Conservation (phyloP, 176 grass and related monocot species). For the Avena sativa region DNA sequence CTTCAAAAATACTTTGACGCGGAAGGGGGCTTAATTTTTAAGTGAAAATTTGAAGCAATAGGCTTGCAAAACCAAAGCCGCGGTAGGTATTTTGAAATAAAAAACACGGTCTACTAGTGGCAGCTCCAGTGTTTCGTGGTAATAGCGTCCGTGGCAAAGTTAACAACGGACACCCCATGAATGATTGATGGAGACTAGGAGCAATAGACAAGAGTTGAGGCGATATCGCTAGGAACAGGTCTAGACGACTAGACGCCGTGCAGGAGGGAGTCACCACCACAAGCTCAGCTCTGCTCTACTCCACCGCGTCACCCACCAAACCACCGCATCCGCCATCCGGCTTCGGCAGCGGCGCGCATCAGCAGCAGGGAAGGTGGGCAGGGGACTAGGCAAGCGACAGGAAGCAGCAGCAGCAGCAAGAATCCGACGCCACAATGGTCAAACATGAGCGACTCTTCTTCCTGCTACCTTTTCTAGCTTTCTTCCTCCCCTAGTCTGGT, state of each 20-base stretch:
- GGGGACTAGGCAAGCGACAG: conserved; percentile 1
- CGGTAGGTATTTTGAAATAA: no score
- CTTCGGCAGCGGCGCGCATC: not conserved
- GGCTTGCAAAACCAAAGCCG: no score
- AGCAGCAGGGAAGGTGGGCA: not conserved
- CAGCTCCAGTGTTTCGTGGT: no score
- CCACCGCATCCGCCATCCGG: conserved; percentile 10
- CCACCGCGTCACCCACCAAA: conserved; percentile 26
- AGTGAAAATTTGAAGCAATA: no score
- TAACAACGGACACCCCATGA: no score
- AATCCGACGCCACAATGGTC: conserved; percentile 57
- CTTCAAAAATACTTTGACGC: no score
- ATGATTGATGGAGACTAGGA: not conserved
- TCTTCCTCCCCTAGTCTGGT: conserved; percentile 32
- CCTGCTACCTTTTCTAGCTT: not conserved
- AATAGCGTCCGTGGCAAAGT: no score
- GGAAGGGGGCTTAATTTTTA: no score
- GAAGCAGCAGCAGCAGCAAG: conserved; percentile 10
- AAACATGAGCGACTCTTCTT: conserved; percentile 35
- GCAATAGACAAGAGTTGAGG: conserved; percentile 1
- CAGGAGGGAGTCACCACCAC: conserved; percentile 27
- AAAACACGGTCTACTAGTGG: no score
- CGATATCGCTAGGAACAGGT: conserved; percentile 2
- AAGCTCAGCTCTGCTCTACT: not conserved
- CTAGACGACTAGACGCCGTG: conserved; percentile 33